These are phyloP conservation scores for Agrocybe chaxingu DNA, from an alignment of 768 basidiomycete genomes.

Conservation along the genomic window DNA sequence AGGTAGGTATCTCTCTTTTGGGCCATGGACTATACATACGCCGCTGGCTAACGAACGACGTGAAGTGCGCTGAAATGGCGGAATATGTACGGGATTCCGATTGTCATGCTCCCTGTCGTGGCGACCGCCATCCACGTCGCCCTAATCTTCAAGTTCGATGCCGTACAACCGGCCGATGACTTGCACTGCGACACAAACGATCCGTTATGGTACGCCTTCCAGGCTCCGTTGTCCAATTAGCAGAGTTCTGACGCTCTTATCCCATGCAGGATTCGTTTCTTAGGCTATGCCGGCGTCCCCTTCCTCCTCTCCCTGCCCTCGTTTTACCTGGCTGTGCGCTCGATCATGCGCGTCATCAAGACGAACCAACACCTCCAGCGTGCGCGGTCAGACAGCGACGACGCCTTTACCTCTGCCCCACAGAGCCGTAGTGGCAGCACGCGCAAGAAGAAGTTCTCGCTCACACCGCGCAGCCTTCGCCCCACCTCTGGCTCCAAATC, in stretches of 20 bases:
- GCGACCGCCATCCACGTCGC: constrained; percentile 40
- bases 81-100: constrained; percentile 36
- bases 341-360: constrained; percentile 32
- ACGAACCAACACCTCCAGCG: constrained; percentile 36
- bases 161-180: constrained; percentile 45
- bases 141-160: constrained; percentile 39
- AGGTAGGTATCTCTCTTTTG: constrained; percentile 22
- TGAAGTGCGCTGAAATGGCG: constrained; percentile 51
- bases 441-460: not conserved
- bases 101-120: constrained; percentile 45
- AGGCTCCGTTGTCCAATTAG: not conserved
- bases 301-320: constrained; percentile 51
- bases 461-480: constrained; percentile 1
- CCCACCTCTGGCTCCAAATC: constrained; percentile 6
- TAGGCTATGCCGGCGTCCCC: constrained; percentile 61
- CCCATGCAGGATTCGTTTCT: constrained; percentile 51
- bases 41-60: constrained; percentile 3
- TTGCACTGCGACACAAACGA: constrained; percentile 58
- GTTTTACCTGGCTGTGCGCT: constrained; percentile 43
- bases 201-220: constrained; percentile 50
- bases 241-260: not conserved
- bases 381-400: constrained; percentile 25
- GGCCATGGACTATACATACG: not conserved
- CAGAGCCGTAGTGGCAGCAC: not conserved
- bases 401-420: constrained; percentile 8